Base-by-base conservation (phyloP, 1,284 basidiomycete species). In the Coniferiporia weirii region DNA sequence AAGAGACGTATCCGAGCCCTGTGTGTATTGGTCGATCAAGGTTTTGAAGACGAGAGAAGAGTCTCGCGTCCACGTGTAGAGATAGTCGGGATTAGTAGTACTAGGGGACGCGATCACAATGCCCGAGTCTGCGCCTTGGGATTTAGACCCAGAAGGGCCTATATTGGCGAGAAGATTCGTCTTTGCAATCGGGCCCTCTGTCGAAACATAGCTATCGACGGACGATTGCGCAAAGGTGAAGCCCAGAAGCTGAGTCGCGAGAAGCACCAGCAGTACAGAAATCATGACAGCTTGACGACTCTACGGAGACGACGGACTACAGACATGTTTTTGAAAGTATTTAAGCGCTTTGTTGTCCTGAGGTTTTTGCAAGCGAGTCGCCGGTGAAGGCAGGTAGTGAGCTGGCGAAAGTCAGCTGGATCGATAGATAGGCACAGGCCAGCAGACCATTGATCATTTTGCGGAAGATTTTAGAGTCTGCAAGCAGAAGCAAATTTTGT, bases 21-120 rank as follows among this genome's bases (percentile, higher is more conserved):
- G 38, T 50, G 53, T 74, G 71, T 47, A 75, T 71, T 75, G 73
- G 65, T 76, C 74, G 59, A 72, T 70, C 63, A 77, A 58, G 12
- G 64, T 61, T 64, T 77, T 76, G 70, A 76, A 76, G 9, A 75
- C 74, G 59, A 77, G 72, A 2, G 73, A 73, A 43, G 74, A 73
- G 66, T 77, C 75, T 47, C 75, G 71, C 10, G 66, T 69, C 75
- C 75, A 76, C 6, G 73, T 72, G 68, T 68, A 76, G 40, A 75
- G 66, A 64, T 76, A 76, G 66, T 76, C 57, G 0, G 75, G 74
- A 61, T 73, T 69, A 4, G 61, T 57, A 12, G 69, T 72, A 61
- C 71, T 74, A n/a, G 74, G 71, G 50, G 69, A 71, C 1, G 74
- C 73, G 45, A 75, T 68, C 34, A 75, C 73, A 10, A 60, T 47